Conservation (phyloP, 495 filamentous ascomycete genomes). For the Penicillium samsonianum region DNA sequence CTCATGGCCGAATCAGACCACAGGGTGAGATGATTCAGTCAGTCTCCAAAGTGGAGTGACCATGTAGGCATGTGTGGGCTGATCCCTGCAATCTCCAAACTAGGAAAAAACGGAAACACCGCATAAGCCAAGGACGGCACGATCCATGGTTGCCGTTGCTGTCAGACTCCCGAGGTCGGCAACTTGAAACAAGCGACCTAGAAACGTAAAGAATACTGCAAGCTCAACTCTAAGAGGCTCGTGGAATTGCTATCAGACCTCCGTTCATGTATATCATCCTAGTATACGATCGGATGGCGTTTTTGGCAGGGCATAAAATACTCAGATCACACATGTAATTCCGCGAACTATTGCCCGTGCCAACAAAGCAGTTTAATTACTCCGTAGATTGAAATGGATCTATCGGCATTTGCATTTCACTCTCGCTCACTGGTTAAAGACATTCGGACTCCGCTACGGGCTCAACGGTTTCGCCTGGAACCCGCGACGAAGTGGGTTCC, state of each 20-base stretch:
- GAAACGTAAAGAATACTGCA: slow-evolving; percentile 10
- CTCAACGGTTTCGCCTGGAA: slow-evolving; percentile 18
- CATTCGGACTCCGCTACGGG: slow-evolving; percentile 22
- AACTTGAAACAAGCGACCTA: slow-evolving; percentile 15
- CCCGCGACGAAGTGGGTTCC: slow-evolving; percentile 19
- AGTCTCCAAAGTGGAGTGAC: slow-evolving; percentile 11
- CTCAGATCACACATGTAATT: not conserved
- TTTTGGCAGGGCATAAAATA: not conserved
- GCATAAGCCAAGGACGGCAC: not conserved
- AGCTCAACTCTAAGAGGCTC: slow-evolving; percentile 9
- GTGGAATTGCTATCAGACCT: not conserved
- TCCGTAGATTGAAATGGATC: not conserved
- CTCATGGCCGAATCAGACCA: slow-evolving; percentile 23
- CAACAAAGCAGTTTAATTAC: slow-evolving; percentile 6
- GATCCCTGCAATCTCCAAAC: slow-evolving; percentile 31
- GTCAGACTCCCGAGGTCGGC: not conserved
- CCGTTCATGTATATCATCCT: not conserved
- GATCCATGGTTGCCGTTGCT: not conserved
- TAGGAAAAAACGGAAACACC: not conserved
- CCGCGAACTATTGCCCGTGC: not conserved
- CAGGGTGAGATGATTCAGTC: not conserved
- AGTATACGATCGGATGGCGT: not conserved
- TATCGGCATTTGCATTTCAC: not conserved
- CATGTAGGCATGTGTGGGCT: slow-evolving; percentile 18
- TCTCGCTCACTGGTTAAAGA: slow-evolving; percentile 6